Evolutionary conservation across 2,329 filamentous ascomycete genomes (phyloP), one percentile per base, ranked within the genome.

Genomic region (Fusarium sp.): DNA sequence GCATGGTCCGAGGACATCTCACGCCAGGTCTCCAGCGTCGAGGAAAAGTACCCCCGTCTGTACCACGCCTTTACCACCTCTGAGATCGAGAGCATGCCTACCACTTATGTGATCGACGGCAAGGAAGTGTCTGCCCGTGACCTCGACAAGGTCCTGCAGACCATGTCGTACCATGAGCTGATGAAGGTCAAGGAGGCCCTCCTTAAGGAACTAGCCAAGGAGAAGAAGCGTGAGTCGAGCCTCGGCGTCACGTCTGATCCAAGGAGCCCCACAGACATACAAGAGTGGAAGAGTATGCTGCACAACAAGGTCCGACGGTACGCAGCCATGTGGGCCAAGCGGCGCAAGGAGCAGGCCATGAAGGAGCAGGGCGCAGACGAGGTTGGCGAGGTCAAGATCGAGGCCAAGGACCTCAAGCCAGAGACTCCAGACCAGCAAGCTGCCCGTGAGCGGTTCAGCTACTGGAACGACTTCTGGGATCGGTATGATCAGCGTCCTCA

Each of bases 1-100:
- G 83, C 85, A 1, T 90, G 87, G 88, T 89, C 87, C 3, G 76
- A 74, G 4, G 82, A 85, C 4, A 83, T 87, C 9, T 84, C 85
- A n/a, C 80, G 77, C 16, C 80, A 84, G 71, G 77, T 86, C 18
- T 71, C 75, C 4, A 78, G 81, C 39, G 82, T 89, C 35, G 80
- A 85, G 43, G 76, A 75, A 11, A 78, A 80, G 6, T 88, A 84
- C 62, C 83, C 86, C 11, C 81, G 78, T 60, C 77, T 87, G 1
- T 79, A 86, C 68, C 75, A 81, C n/a, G 85, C 86, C 39, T 83
- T 87, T 62, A 80, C 72, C 33, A 82, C 79, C 5, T 79, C 77
- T 3, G 80, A 83, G 59, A 74, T 79, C 27, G 73, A 79, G n/a
- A 72, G 77, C 31, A 72, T 82, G 43, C 76, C 79, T 16, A 73